Evolutionary conservation across 2,329 filamentous ascomycete species (phyloP).

Genomic region (Monilinia fructigena): DNA sequence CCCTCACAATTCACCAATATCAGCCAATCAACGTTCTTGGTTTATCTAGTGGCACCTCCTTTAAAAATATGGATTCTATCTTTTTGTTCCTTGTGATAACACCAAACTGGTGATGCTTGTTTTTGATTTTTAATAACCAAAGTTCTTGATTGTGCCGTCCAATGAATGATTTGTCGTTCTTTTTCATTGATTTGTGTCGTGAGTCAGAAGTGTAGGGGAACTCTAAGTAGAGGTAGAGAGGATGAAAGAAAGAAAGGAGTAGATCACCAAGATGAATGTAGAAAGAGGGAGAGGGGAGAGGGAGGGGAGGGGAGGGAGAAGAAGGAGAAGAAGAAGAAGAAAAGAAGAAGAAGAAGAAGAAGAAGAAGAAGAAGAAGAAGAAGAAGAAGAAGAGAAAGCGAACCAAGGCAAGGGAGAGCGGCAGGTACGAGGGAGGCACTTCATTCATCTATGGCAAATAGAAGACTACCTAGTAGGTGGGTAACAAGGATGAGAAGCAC

Average conservation of each 20-base stretch:
- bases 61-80: neutral
- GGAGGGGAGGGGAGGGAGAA: neutral
- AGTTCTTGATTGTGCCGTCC: neutral
- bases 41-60: conserved; percentile 4
- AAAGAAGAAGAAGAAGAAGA: neutral
- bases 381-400: neutral
- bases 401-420: neutral
- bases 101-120: neutral
- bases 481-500: neutral
- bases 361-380: neutral
- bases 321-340: neutral
- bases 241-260: neutral
- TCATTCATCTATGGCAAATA: neutral
- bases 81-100: neutral
- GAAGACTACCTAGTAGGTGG: neutral
- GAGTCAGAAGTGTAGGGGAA: neutral
- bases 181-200: neutral
- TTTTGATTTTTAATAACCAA: neutral
- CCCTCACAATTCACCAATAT: conserved; percentile 10
- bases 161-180: conserved; percentile 1
- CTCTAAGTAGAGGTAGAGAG: neutral
- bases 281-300: neutral
- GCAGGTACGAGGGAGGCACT: neutral
- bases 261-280: neutral
- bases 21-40: conserved; percentile 11